Evolutionary conservation across 78 protist species (phyloP).

Genomic region (Guillardia theta): DNA sequence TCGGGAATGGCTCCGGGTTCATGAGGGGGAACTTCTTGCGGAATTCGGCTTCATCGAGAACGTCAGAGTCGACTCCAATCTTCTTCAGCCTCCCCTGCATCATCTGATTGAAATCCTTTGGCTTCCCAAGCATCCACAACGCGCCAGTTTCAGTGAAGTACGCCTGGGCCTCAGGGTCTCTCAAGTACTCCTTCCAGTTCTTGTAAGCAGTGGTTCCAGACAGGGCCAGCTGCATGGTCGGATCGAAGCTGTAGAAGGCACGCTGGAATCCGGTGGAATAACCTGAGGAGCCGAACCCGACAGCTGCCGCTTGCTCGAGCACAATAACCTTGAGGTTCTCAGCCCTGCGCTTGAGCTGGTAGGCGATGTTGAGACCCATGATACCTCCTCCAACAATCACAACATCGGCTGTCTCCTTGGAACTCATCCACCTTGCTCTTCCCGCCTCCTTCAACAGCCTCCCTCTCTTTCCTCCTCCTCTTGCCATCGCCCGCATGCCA

Average conservation of each 20-base stretch:
- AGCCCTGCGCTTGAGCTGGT: neutral
- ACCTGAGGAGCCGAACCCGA: conserved; percentile 17
- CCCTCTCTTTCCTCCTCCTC: too few species aligned
- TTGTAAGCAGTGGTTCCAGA: conserved; percentile 4
- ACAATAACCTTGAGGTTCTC: neutral
- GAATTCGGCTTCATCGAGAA: neutral
- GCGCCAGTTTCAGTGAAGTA: neutral
- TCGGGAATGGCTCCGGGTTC: neutral
- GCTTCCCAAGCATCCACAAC: conserved; percentile 22
- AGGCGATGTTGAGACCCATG: conserved; percentile 42
- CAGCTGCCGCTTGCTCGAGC: conserved; percentile 14
- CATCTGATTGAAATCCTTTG: neutral
- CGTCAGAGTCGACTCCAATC: neutral
- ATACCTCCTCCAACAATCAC: neutral
- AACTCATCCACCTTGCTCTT: too few species aligned
- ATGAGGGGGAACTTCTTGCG: neutral
- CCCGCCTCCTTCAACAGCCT: too few species aligned
- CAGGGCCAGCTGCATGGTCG: conserved; percentile 27
- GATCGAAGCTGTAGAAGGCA: conserved; percentile 1
- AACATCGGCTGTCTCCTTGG: too few species aligned
- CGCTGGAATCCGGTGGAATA: conserved; percentile 27
- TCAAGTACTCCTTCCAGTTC: neutral
- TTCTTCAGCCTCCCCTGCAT: neutral
- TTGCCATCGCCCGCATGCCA: too few species aligned
- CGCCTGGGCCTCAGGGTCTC: neutral